A percentile compares a stretch with the other conserved stretches of the same genome.
These are phyloP conservation scores for Jamesozyma jinghongensis DNA, from an alignment of 805 yeast species.

Conservation along the genomic window DNA sequence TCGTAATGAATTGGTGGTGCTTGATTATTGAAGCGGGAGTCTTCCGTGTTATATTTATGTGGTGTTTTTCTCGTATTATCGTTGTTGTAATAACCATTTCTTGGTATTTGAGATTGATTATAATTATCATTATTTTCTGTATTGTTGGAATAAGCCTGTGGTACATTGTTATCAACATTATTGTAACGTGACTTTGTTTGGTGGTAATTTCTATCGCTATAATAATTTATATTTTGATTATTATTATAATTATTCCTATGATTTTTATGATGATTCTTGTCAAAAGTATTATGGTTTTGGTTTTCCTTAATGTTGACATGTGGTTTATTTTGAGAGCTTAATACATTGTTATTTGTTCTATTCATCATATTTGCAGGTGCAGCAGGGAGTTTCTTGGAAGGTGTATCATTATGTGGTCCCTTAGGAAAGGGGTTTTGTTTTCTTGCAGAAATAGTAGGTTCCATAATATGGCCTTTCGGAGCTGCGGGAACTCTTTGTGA, in stretches of 20 bases:
- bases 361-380: constrained; percentile 3
- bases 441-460: constrained; percentile 2
- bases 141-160: neutral
- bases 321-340: no score
- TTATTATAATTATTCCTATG: neutral
- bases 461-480: constrained; percentile 26
- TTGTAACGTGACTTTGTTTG: neutral
- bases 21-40: no score
- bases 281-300: neutral
- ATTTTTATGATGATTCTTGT: neutral
- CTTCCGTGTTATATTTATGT: no score
- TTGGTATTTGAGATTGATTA: neutral
- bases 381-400: constrained; percentile 1
- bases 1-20: no score
- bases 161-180: neutral
- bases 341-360: neutral
- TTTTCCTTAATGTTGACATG: neutral
- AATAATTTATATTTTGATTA: neutral
- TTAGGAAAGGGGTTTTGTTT: neutral
- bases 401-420: neutral
- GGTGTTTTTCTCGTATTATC: no score
- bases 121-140: neutral
- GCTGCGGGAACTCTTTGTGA: constrained; percentile 29
- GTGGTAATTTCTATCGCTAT: neutral
- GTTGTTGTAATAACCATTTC: constrained; percentile 15